Evolutionary conservation across 495 filamentous ascomycete genomes (phyloP), one percentile per base, ranked within the genome.

Genomic region (Amphirosellinia nigrospora): DNA sequence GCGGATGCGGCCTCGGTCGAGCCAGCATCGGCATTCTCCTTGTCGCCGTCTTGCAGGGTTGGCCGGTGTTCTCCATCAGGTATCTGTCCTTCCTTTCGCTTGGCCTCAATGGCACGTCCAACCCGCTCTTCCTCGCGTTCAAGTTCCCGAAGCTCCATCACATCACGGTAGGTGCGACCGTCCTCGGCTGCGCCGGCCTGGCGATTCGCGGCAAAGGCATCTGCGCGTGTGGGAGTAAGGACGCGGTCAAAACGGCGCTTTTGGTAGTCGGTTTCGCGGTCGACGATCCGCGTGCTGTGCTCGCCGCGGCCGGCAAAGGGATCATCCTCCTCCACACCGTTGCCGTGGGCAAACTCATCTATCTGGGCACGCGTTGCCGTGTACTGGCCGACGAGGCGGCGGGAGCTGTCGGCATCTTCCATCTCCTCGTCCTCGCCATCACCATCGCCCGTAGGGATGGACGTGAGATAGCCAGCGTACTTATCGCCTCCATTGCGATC

Each of bases 241-340:
- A 89, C 91, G 56, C 96, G 93, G 75, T 96, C 88, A 76, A 95
- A 94, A 61, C 93, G 89, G 66, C 94, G 93, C 82, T 97, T 97
- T 81, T 99, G 96, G 77, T 99, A 99, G 77, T 98, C 95, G 66
- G 94, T 96, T 84, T 98, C 94, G 70, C 96, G 89, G 73, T 94
- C 93, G 23, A 91, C 87, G 78, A 99, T 97, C 75, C 94, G 90
- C 28, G 91, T 93, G 78, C 92, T 89, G 82, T 96, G 92, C 82
- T 98, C 96, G 77, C 93, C 90, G 56, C 82, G 81, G 38, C 91
- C 91, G 43, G 93, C 84, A 70, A 99, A 84, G 15, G 94, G 92
- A 76, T 99, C 96, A 72, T 96, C 94, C 79, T 98, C 95, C 78
- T 94, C 93, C 28, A 93, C 93, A 50, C 92, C 92, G 69, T 87